Percentiles rank a stretch among this genome's conserved stretches.
These are phyloP conservation scores for Aspergillus fumigatiaffinis DNA, from an alignment of 2,329 filamentous ascomycete species.

Conservation along the genomic window DNA sequence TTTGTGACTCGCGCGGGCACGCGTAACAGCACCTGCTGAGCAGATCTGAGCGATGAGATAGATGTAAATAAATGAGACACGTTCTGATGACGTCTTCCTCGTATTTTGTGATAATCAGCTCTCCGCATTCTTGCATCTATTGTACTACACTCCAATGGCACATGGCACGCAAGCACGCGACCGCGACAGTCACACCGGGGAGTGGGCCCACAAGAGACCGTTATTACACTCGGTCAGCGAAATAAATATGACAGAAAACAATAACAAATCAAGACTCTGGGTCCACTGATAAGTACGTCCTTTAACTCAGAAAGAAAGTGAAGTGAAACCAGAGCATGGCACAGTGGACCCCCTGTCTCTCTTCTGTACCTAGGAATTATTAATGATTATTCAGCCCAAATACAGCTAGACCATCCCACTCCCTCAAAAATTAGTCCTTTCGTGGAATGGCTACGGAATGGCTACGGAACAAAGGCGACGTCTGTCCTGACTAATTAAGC, in stretches of 20 bases:
- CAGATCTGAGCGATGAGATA: constrained; percentile 17
- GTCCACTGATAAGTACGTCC: not conserved
- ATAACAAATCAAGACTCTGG: not conserved
- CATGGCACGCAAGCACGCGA: not conserved
- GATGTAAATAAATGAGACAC: not conserved
- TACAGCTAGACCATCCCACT: not conserved
- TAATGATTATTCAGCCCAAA: not conserved
- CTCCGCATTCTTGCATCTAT: not conserved
- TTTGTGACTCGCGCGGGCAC: constrained; percentile 4
- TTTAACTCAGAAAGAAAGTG: too few relatives aligned
- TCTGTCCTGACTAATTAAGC: not conserved
- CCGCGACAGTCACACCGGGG: not conserved
- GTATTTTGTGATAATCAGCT: not conserved
- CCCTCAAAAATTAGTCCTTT: too few relatives aligned
- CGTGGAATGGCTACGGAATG: too few relatives aligned
- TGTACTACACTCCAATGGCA: not conserved
- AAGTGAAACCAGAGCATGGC: too few relatives aligned
- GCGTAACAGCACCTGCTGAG: constrained; percentile 11
- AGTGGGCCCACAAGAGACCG: not conserved
- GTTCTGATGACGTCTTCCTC: not conserved
- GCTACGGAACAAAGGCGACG: not conserved
- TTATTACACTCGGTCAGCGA: not conserved
- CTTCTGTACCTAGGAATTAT: too few relatives aligned
- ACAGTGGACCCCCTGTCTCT: too few relatives aligned
- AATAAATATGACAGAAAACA: not conserved